These are phyloP conservation scores for Solanum paucissectum DNA, from an alignment of 257 asterid species.

Conservation along the genomic window DNA sequence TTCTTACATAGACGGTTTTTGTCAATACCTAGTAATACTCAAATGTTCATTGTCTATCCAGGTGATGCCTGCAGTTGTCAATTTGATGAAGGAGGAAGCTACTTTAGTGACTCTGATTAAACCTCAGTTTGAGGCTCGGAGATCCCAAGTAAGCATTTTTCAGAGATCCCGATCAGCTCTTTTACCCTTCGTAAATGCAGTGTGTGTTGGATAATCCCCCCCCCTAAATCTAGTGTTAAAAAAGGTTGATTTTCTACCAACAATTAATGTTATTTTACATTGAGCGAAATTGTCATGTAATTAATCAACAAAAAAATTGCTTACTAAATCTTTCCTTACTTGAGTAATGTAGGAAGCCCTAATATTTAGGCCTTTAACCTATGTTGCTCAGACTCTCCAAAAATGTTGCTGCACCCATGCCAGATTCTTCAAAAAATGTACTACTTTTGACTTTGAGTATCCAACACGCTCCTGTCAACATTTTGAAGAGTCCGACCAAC, in stretches of 20 bases:
- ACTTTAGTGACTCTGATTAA: conserved; percentile 66
- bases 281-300: background rate
- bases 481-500: background rate
- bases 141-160: conserved; percentile 57
- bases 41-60: conserved; percentile 16
- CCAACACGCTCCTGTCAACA: background rate
- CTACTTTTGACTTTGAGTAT: background rate
- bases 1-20: background rate
- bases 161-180: background rate
- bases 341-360: background rate
- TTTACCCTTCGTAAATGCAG: background rate
- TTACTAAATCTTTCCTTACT: background rate
- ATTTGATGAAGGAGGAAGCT: conserved; percentile 75
- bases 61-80: conserved; percentile 94
- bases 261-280: background rate
- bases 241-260: background rate
- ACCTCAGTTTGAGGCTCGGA: conserved; percentile 94
- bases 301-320: background rate
- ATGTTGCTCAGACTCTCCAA: background rate
- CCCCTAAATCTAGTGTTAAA: background rate
- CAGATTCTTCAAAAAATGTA: background rate
- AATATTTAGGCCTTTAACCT: background rate
- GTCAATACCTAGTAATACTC: background rate
- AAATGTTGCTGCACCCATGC: background rate
- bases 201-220: background rate